Evolutionary conservation across 2,329 filamentous ascomycete genomes (phyloP), one percentile per base, ranked within the genome.

Genomic region (Pseudogymnoascus sp.): DNA sequence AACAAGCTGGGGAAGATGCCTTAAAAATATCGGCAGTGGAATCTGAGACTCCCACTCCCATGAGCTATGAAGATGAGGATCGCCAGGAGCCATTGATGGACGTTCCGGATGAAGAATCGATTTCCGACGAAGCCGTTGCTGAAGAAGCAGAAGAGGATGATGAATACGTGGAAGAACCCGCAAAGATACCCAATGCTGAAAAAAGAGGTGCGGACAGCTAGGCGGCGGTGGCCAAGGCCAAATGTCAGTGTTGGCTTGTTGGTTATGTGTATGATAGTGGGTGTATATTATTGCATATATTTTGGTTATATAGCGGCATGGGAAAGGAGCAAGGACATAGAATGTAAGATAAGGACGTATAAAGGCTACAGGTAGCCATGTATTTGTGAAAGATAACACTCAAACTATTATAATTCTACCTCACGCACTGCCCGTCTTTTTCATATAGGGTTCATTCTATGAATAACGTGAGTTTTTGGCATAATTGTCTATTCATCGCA

Each of bases 261-360:
- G 16, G 20, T 20, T 18, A 54, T 18, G 3, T 54, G 47, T 54
- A 54, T 35, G 28, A 54, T 33, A 54, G 47, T 18, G 47, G 7
- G 47, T 54, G 47, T 54, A 54, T 54, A 54, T 54, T 54, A 54
- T 14, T 54, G 47, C 33, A 54, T 54, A n/a, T 54, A 28, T 54
- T 54, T 54, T 9, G 28, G 30, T 35, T 54, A 14, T 54, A 54
- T 35, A 18, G 25, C 25, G 28, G 43, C 47, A 54, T 54, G 47
- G 28, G 8, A 33, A 54, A 33, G 28, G 28, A 54, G 47, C 28
- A 35, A 54, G 25, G 47, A 20, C 16, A 54, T 54, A 54, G 28
- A 54, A 33, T 54, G 28, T 54, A 54, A 54, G 47, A 54, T 54
- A 54, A 8, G 47, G 28, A 35, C 14, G 16, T 28, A 33, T 33